Percentiles rank a stretch among this genome's conserved stretches.
These are phyloP conservation scores for Cadophora sp. DNA, from an alignment of 2,329 filamentous ascomycete genomes.

Conservation along the genomic window DNA sequence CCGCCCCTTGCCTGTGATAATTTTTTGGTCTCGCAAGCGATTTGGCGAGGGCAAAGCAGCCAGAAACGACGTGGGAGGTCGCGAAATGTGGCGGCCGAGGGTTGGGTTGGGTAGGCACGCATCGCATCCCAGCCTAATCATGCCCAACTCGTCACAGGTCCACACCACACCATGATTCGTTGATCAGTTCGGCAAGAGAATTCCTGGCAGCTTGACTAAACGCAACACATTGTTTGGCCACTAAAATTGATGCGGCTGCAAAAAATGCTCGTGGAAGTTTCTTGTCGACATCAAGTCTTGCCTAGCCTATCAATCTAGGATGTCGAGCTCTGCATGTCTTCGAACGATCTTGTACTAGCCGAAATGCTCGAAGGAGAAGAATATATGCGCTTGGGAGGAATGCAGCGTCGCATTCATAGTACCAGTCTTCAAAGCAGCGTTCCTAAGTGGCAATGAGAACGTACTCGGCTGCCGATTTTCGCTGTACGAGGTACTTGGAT, in stretches of 20 bases:
- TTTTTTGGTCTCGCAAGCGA: not conserved
- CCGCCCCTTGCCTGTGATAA: not conserved
- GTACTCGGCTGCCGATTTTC: conserved; percentile 8
- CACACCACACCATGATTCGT: conserved; percentile 30
- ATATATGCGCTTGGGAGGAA: not conserved
- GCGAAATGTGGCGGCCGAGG: conserved; percentile 33
- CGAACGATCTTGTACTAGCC: not conserved
- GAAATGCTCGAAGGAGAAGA: not conserved
- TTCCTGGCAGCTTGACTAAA: conserved; percentile 6
- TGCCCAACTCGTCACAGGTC: conserved; percentile 31
- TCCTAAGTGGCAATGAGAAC: conserved; percentile 5
- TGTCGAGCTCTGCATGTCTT: conserved; percentile 7
- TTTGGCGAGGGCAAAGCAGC: conserved; percentile 34
- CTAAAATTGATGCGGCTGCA: conserved; percentile 33
- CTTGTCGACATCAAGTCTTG: conserved; percentile 8
- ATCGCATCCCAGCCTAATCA: conserved; percentile 49
- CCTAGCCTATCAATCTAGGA: not conserved
- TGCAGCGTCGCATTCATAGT: not conserved
- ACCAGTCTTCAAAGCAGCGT: conserved; percentile 7
- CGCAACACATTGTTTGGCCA: not conserved
- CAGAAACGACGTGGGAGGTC: conserved; percentile 31
- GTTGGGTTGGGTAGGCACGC: conserved; percentile 57
- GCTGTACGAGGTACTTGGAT: conserved; percentile 12
- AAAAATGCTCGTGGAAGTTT: conserved; percentile 20
- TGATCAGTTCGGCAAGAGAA: conserved; percentile 29